These are phyloP conservation scores for Penicillium brasilianum DNA, from an alignment of 2,329 filamentous ascomycete species.

Conservation along the genomic window DNA sequence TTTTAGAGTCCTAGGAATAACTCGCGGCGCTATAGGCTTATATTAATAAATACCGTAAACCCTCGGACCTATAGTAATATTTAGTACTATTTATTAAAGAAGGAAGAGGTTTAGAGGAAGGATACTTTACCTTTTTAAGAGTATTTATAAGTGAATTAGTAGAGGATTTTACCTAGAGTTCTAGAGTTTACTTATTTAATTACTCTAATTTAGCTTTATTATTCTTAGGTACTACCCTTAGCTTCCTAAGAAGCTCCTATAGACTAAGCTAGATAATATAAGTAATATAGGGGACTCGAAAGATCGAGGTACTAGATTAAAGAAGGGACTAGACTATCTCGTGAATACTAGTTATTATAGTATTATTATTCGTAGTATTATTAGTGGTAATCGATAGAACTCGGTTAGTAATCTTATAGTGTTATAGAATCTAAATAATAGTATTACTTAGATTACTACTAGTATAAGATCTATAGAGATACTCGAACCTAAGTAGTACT, in stretches of 20 bases:
- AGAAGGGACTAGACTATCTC: slow-evolving; percentile 1
- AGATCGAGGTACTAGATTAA: background rate
- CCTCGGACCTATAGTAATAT: background rate
- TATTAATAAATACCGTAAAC: background rate
- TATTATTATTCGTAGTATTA: background rate
- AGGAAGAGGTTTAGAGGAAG: background rate
- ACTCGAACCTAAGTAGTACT: background rate
- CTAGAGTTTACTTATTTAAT: background rate
- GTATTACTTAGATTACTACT: background rate
- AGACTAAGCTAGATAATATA: background rate
- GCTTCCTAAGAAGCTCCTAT: background rate
- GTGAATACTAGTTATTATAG: background rate
- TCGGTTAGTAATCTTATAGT: background rate
- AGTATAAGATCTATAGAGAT: background rate
- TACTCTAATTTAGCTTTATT: background rate
- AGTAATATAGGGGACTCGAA: background rate
- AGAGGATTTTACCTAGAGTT: background rate
- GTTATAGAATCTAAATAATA: background rate
- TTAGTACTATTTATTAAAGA: background rate
- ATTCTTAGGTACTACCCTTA: background rate
- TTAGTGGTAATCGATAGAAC: background rate
- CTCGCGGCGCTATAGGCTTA: background rate
- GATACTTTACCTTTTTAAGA: slow-evolving; percentile 1
- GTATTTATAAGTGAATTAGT: background rate
- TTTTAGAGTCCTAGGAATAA: background rate